Base-by-base conservation (phyloP, 768 basidiomycete genomes). In the Chalciporus piperatus region DNA sequence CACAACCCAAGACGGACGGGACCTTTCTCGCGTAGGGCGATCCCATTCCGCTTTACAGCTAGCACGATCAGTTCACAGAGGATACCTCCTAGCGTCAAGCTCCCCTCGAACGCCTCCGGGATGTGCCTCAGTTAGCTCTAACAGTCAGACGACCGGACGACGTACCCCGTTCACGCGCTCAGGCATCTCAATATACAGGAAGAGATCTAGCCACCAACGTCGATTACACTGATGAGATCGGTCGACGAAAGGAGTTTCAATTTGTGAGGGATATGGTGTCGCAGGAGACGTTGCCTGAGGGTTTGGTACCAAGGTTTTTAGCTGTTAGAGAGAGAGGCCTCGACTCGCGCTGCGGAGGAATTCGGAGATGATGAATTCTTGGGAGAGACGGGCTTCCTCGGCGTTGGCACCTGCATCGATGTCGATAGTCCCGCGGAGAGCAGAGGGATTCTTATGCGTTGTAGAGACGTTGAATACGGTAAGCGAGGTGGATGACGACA, bases 161-260 rank as follows among this genome's bases (percentile, higher is more conserved):
- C 88, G 35, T 52, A 94, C 93, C 17, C 88, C 79, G 58, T 92
- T 85, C 14, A 95, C 89, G 8, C 91, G 80, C 71, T 94, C 91
- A 6, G 96, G 75, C 80, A 95, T 81, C 9, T 86, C 89, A 45
- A 84, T 87, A 55, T 87, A 90, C 22, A 96, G 74, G 1, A 78
- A 70, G 43, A 97, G 68, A 61, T 65, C 33, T 35, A 16, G 4
- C 33, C 37, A 76, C 87, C 3, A 80, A 87, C 54, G 74, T 93
- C 23, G 95, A 98, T 67, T 98, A 95, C 60, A 80, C 85, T 0
- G 96, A 98, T 70, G 93, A 97, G 68, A 89, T 88, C 52, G 95
- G 96, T 4, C 72, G 92, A 52, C 72, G 92, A 52, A 89, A 88
- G 70, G 92, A 93, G 86, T 89, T 89, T 61, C 76, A 81, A 45